Percentiles rank a stretch among this genome's conserved stretches.
These are phyloP conservation scores for Leucoagaricus sp. DNA, from an alignment of 1,284 basidiomycete genomes.

Conservation along the genomic window DNA sequence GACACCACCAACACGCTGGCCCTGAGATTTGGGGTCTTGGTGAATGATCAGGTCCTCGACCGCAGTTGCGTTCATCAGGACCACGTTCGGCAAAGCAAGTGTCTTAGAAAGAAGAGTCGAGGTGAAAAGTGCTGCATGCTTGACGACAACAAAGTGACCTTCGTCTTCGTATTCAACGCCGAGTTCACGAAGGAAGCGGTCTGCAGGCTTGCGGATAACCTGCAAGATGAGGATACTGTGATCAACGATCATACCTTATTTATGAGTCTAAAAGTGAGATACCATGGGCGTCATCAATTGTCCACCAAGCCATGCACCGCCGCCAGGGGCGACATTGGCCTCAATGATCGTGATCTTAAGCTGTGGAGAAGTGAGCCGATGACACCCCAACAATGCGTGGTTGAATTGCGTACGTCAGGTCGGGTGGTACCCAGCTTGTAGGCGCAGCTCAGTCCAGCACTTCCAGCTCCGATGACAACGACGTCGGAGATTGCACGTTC, in stretches of 20 bases:
- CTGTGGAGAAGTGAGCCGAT: conserved; percentile 20
- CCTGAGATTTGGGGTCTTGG: conserved; percentile 45
- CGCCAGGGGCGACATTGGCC: conserved; percentile 82
- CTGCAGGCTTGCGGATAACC: conserved; percentile 82
- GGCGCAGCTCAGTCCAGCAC: conserved; percentile 78
- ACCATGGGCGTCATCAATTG: conserved; percentile 87
- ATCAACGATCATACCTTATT: neutral
- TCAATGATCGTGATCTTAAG: conserved; percentile 82
- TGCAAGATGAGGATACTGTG: conserved; percentile 25
- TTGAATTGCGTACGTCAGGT: conserved; percentile 49
- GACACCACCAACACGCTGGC: conserved; percentile 71
- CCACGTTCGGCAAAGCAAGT: conserved; percentile 74
- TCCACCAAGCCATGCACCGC: conserved; percentile 80
- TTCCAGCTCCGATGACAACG: conserved; percentile 80
- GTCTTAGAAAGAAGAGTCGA: conserved; percentile 78
- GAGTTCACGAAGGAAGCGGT: conserved; percentile 72
- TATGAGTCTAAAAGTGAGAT: conserved; percentile 12
- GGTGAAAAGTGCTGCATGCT: conserved; percentile 83
- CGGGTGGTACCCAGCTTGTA: conserved; percentile 70
- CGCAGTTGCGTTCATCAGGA: conserved; percentile 76
- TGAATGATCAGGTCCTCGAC: conserved; percentile 78
- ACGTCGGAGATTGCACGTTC: conserved; percentile 77
- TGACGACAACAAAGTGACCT: conserved; percentile 78
- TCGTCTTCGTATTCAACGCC: conserved; percentile 84
- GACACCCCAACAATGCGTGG: no score